phyloP scores from a whole-genome alignment of 1,139 yeast species.

The Suhomyces maxii region DNA sequence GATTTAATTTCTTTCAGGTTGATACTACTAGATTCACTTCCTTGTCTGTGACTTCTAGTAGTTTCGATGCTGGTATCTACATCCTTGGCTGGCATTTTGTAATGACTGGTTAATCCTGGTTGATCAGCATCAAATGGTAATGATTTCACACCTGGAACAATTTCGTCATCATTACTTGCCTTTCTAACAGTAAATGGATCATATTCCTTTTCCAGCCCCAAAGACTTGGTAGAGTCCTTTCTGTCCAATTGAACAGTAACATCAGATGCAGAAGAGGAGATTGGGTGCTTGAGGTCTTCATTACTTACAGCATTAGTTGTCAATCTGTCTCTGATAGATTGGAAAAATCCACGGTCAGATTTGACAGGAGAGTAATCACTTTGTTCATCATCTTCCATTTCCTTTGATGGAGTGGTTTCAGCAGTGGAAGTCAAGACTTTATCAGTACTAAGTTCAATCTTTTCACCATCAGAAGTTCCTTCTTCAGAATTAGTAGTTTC shows the following conservation, averaged over 20 bases:
- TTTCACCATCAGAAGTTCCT: constrained; percentile 20
- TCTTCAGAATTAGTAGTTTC: constrained; percentile 16
- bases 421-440: constrained; percentile 26
- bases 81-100: not conserved
- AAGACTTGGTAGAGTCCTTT: constrained; percentile 1
- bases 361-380: constrained; percentile 11
- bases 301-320: constrained; percentile 13
- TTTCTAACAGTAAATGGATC: not conserved
- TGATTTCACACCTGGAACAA: constrained; percentile 8
- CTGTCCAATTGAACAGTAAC: constrained; percentile 18
- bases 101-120: constrained; percentile 4
- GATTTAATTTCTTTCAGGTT: not conserved
- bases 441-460: constrained; percentile 19
- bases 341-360: constrained; percentile 20
- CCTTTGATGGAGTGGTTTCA: constrained; percentile 35
- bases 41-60: not conserved
- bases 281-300: constrained; percentile 9
- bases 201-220: not conserved
- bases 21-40: not conserved
- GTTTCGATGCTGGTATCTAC: not conserved
- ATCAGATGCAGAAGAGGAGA: constrained; percentile 24
- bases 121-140: constrained; percentile 6
- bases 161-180: not conserved
- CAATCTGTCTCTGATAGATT: constrained; percentile 20
- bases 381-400: constrained; percentile 18